A percentile compares a stretch with the other conserved stretches of the same genome.
Conservation (phyloP, 768 basidiomycete species). For the Rhodotorula graminis region DNA sequence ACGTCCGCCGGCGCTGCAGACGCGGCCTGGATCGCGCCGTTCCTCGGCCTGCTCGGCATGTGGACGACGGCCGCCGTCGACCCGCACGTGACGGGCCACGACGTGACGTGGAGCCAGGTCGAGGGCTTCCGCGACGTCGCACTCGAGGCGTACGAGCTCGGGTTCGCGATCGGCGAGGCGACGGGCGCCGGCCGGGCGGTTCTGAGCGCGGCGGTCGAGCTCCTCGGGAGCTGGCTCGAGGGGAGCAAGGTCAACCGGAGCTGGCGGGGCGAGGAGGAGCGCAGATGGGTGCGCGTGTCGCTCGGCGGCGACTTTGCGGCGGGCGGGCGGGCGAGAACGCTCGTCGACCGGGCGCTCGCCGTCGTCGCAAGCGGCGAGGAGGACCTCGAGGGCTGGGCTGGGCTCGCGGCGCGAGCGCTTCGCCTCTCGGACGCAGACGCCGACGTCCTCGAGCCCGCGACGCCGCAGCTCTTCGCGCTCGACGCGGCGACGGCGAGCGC, state of each 20-base stretch:
- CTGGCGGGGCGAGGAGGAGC: conserved; percentile 63
- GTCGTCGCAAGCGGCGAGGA: neutral
- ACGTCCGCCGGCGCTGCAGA: conserved; percentile 31
- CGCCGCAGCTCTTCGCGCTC: conserved; percentile 13
- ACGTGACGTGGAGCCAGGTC: conserved; percentile 83
- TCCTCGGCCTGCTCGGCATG: conserved; percentile 58
- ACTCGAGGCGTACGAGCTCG: conserved; percentile 52
- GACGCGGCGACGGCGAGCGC: neutral
- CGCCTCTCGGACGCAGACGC: conserved; percentile 20
- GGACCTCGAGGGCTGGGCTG: conserved; percentile 15
- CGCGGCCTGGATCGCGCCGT: conserved; percentile 54
- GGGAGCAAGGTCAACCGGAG: conserved; percentile 69
- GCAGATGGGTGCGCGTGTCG: conserved; percentile 42
- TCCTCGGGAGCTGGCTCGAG: conserved; percentile 66
- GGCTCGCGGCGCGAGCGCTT: conserved; percentile 10
- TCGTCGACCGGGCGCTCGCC: neutral
- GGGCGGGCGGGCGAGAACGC: neutral
- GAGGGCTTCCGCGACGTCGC: conserved; percentile 68
- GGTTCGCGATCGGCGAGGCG: neutral
- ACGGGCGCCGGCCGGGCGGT: conserved; percentile 19
- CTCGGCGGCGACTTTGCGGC: conserved; percentile 1
- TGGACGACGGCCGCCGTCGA: conserved; percentile 85
- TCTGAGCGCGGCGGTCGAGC: conserved; percentile 52
- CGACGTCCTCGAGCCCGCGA: conserved; percentile 14
- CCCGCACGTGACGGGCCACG: conserved; percentile 80